Percentiles rank a stretch among this genome's conserved stretches.
Conservation (phyloP, 2,329 filamentous ascomycete species). For the Aspergillus sp. region DNA sequence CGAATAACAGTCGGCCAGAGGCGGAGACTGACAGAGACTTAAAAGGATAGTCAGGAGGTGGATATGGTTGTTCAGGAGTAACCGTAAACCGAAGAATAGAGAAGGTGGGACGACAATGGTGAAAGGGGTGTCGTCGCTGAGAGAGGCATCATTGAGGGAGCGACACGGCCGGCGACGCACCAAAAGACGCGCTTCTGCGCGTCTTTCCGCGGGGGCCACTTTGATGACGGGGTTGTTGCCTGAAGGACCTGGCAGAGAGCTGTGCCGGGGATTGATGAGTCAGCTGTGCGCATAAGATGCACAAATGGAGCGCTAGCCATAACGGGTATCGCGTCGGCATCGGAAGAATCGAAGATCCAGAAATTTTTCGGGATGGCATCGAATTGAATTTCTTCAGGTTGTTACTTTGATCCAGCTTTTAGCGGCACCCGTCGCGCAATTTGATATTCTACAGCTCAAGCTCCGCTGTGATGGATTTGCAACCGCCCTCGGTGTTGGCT, state of each 20-base stretch:
- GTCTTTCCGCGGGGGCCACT: constrained; percentile 16
- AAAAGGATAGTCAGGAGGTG: not conserved
- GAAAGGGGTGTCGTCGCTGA: not conserved
- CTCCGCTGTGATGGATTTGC: constrained; percentile 40
- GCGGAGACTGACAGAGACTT: not conserved
- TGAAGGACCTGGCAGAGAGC: not conserved
- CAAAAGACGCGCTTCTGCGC: constrained; percentile 23
- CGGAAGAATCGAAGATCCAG: constrained; percentile 32
- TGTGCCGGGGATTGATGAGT: not conserved
- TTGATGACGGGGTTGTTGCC: not conserved
- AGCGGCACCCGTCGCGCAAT: constrained; percentile 15
- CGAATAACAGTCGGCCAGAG: not conserved
- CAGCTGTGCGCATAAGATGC: not conserved
- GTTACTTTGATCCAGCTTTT: not conserved
- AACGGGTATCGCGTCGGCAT: constrained; percentile 5
- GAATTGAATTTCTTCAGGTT: constrained; percentile 19
- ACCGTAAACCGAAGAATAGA: not conserved
- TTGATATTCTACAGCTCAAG: not conserved
- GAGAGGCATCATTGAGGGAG: constrained; percentile 12
- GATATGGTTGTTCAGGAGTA: not conserved
- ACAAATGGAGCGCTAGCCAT: not conserved
- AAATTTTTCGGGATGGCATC: constrained; percentile 36
- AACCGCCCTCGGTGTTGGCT: constrained; percentile 44
- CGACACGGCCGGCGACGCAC: constrained; percentile 4
- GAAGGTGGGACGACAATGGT: not conserved